These are phyloP conservation scores for Apiospora phragmitis DNA, from an alignment of 2,329 filamentous ascomycete genomes.

Conservation along the genomic window DNA sequence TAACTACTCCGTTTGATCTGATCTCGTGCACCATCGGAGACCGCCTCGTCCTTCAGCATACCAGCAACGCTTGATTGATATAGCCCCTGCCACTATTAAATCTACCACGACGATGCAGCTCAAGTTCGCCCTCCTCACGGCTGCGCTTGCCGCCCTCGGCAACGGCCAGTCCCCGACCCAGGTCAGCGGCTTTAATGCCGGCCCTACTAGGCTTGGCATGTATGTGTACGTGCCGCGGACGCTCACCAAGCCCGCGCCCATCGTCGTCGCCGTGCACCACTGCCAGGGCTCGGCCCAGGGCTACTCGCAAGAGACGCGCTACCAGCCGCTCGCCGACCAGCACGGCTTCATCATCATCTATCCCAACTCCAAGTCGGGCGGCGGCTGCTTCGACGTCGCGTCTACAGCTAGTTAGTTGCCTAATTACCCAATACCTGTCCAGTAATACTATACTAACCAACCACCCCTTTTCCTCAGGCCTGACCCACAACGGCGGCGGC, in stretches of 20 bases:
- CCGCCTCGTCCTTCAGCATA: not conserved
- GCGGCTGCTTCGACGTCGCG: conserved; percentile 60
- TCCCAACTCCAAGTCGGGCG: conserved; percentile 52
- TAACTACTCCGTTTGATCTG: not conserved
- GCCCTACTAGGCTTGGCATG: conserved; percentile 43
- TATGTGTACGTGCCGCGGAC: conserved; percentile 43
- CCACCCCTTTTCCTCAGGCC: not conserved
- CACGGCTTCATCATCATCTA: conserved; percentile 54
- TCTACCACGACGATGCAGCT: not conserved
- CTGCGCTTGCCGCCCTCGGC: not conserved
- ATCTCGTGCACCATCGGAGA: not conserved
- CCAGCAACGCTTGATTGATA: not conserved
- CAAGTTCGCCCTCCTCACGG: not conserved
- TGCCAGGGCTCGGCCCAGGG: conserved; percentile 51
- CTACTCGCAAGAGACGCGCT: conserved; percentile 50
- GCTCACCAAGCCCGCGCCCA: conserved; percentile 41
- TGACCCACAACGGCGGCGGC: conserved; percentile 53
- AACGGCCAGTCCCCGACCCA: conserved; percentile 21
- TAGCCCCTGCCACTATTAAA: rapidly evolving
- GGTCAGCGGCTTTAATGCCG: conserved; percentile 32
- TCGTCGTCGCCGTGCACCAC: conserved; percentile 56
- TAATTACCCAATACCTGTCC: too few species aligned
- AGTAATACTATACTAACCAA: not conserved
- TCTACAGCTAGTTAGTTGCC: conserved; percentile 31
- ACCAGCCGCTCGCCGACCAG: conserved; percentile 42